Conservation (phyloP, 1,284 basidiomycete species). For the Trichosporon inkin region DNA sequence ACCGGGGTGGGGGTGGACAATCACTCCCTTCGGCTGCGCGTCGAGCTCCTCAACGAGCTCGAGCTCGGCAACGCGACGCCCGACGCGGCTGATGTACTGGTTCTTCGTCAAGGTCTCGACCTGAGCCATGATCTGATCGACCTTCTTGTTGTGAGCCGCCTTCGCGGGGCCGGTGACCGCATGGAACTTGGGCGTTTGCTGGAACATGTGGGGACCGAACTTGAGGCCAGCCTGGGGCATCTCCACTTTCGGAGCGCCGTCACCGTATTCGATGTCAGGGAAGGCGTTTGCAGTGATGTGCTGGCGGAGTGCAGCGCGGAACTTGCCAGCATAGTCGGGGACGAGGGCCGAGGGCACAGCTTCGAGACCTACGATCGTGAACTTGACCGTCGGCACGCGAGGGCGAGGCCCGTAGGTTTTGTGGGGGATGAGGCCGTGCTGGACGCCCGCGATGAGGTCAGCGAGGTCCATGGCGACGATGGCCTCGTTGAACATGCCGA, state of each 20-base stretch:
- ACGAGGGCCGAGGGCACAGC: not conserved
- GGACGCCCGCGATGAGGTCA: not conserved
- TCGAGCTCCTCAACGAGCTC: not conserved
- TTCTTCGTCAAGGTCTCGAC: not conserved
- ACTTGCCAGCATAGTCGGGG: not conserved
- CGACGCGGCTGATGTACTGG: not conserved
- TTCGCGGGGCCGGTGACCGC: not conserved
- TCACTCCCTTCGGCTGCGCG: not conserved
- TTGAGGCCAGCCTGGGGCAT: not conserved
- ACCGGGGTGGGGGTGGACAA: too few species aligned
- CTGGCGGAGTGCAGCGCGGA: not conserved
- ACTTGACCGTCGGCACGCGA: not conserved
- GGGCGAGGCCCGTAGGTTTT: too few species aligned
- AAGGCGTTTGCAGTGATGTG: not conserved
- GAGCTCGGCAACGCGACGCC: not conserved
- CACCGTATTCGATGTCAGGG: not conserved
- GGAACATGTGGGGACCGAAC: not conserved
- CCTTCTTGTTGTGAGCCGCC: not conserved
- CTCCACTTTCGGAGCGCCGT: not conserved
- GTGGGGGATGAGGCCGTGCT: not conserved
- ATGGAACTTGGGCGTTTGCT: not conserved
- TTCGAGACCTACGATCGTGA: not conserved
- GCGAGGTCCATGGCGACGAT: slow-evolving; percentile 1
- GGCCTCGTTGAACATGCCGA: slow-evolving; percentile 5
- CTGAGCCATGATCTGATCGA: not conserved